phyloP scores from a whole-genome alignment of 106 monocot genomes.

The Dendrobium officinale region DNA sequence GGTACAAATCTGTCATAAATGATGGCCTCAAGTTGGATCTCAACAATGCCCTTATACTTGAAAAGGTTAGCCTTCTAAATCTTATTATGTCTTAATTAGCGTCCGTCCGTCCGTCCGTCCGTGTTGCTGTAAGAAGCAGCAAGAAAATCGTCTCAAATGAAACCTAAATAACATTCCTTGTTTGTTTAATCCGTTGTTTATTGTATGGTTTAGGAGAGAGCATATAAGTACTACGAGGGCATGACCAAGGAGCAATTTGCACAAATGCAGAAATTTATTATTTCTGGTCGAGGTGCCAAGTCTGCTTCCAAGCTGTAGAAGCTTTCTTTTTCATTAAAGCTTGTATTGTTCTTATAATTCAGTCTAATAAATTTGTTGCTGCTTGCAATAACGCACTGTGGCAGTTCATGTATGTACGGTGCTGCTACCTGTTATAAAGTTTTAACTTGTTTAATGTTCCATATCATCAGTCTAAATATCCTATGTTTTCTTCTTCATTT shows the following conservation, averaged over 20 bases:
- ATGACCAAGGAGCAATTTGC: constrained; percentile 90
- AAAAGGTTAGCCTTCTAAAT: constrained; percentile 54
- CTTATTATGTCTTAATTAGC: not conserved
- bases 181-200: not conserved
- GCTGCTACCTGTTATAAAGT: no score
- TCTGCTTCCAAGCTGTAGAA: constrained; percentile 66
- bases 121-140: no score
- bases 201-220: constrained; percentile 58
- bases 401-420: not conserved
- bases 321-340: not conserved
- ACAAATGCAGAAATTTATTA: constrained; percentile 78
- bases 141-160: no score
- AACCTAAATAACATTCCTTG: no score
- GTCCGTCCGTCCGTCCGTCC: no score
- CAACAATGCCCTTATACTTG: constrained; percentile 52
- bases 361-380: not conserved
- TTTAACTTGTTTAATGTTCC: no score
- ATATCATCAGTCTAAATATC: no score
- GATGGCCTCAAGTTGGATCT: constrained; percentile 83
- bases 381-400: not conserved
- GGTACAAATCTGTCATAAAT: constrained; percentile 77
- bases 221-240: constrained; percentile 59
- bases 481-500: no score
- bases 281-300: constrained; percentile 50
- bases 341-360: not conserved